These are phyloP conservation scores for Monosporozyma servazzii DNA, from an alignment of 805 yeast species.

Conservation along the genomic window DNA sequence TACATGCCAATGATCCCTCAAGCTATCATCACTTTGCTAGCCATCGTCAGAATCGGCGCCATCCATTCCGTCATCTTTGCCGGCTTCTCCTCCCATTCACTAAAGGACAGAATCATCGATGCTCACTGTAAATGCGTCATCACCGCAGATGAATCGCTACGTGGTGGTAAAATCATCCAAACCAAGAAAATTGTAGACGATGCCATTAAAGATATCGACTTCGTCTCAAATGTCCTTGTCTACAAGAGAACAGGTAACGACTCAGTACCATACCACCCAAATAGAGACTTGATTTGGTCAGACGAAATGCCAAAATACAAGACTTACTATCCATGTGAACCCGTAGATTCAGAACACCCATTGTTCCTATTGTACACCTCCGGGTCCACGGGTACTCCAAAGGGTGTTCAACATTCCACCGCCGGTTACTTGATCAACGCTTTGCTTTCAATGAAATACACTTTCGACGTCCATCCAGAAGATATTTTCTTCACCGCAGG, in stretches of 20 bases:
- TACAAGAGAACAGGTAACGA: constrained; percentile 63
- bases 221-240: constrained; percentile 61
- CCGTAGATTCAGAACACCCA: constrained; percentile 75
- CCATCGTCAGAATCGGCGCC: constrained; percentile 75
- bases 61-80: constrained; percentile 81
- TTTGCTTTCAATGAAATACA: constrained; percentile 60
- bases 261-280: constrained; percentile 36
- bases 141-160: constrained; percentile 72
- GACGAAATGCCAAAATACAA: constrained; percentile 57
- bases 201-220: constrained; percentile 50
- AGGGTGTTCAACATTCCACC: constrained; percentile 76
- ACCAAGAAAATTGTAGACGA: constrained; percentile 79
- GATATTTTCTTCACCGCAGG: constrained; percentile 80
- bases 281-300: constrained; percentile 70
- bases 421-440: constrained; percentile 76
- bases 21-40: constrained; percentile 65
- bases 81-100: constrained; percentile 67
- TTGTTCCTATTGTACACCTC: constrained; percentile 74
- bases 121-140: constrained; percentile 65
- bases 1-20: constrained; percentile 83
- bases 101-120: constrained; percentile 62
- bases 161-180: constrained; percentile 76
- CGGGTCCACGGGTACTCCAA: constrained; percentile 84
- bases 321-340: constrained; percentile 62
- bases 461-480: constrained; percentile 65